phyloP scores from a whole-genome alignment of 2,329 filamentous ascomycete genomes.

The Fusarium miscanthi region DNA sequence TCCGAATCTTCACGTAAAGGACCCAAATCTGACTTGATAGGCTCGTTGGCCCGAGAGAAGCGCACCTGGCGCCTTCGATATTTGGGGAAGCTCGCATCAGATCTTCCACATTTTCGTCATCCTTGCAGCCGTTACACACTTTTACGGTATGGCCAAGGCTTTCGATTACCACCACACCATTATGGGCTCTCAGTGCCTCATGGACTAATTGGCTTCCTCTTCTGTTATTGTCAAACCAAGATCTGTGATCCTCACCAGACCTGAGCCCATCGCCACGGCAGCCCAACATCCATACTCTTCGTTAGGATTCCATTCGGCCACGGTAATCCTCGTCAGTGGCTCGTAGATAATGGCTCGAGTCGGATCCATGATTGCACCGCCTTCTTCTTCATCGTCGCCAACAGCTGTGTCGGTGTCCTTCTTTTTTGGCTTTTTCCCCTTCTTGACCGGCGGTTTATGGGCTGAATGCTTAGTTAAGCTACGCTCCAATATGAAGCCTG shows the following conservation, averaged over 20 bases:
- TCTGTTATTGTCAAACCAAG: slow-evolving; percentile 61
- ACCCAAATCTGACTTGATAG: slow-evolving; percentile 52
- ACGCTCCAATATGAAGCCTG: slow-evolving; percentile 62
- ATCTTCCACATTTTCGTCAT: slow-evolving; percentile 94
- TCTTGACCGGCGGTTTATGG: slow-evolving; percentile 53
- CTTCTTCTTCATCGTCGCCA: slow-evolving; percentile 50
- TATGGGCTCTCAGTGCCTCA: slow-evolving; percentile 62
- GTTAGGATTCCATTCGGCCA: slow-evolving; percentile 76
- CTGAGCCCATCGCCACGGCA: slow-evolving; percentile 73
- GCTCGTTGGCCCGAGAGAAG: slow-evolving; percentile 84
- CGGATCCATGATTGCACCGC: slow-evolving; percentile 49
- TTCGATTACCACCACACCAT: slow-evolving; percentile 85
- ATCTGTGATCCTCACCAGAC: slow-evolving; percentile 74
- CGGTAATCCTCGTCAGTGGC: slow-evolving; percentile 70
- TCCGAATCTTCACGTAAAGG: neutral
- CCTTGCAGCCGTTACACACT: slow-evolving; percentile 81
- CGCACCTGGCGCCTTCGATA: slow-evolving; percentile 83
- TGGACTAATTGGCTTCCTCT: slow-evolving; percentile 27
- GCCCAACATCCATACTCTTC: slow-evolving; percentile 73
- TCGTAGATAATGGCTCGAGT: slow-evolving; percentile 67
- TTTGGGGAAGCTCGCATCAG: slow-evolving; percentile 94
- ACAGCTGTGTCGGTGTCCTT: slow-evolving; percentile 49
- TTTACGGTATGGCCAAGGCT: slow-evolving; percentile 82
- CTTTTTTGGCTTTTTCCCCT: slow-evolving; percentile 52
- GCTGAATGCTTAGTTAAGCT: slow-evolving; percentile 60